Base-by-base conservation (phyloP, 169 alveolate species). In the Babesia ovis region DNA sequence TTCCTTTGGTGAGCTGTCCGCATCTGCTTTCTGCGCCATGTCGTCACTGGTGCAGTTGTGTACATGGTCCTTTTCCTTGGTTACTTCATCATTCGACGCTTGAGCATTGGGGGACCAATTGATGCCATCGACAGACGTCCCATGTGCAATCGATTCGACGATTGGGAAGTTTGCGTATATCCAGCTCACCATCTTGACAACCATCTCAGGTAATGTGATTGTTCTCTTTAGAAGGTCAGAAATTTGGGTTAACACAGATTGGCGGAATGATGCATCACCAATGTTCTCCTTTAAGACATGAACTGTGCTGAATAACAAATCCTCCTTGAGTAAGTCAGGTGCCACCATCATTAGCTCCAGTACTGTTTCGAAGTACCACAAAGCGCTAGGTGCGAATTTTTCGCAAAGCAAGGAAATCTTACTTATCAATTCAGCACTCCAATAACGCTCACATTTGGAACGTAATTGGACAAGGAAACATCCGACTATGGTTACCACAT, bases 401-500 rank as follows among this genome's bases (percentile, higher is more conserved):
- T 74, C 85, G 27, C 68, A 74, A 12, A 74, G 51, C n/a, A 64
- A 48, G 16, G 77, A 18, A 4, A 54, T 55, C 70, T 74, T 74
- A 27, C 39, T 66, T 22, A 74, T 37, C 43, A 74, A 54, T 45
- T 74, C 77, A 23, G 43, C 23, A 31, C 61, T 12, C 66, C 64
- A 31, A 27, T 50, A 45, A 0, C 45, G 55, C 23, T 59, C 68
- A n/a, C 46, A 62, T 29, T 46, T 53, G 1, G 64, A 68, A 37
- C 60, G 50, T 39, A 95, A 85, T 68, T 90, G 92, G 35, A 70
- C 85, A 60, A 94, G 85, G 72, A 96, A 90, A 77, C 94, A 93
- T 32, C 91, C 95, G 37, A 94, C 97, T 37, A 96, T 96, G 9
- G 94, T 96, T 75, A 91, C 93, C 23, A 93, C 97, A 79, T 96